These are phyloP conservation scores for Rhododendron ovatum DNA, from an alignment of 148 eudicot genomes.

Conservation along the genomic window DNA sequence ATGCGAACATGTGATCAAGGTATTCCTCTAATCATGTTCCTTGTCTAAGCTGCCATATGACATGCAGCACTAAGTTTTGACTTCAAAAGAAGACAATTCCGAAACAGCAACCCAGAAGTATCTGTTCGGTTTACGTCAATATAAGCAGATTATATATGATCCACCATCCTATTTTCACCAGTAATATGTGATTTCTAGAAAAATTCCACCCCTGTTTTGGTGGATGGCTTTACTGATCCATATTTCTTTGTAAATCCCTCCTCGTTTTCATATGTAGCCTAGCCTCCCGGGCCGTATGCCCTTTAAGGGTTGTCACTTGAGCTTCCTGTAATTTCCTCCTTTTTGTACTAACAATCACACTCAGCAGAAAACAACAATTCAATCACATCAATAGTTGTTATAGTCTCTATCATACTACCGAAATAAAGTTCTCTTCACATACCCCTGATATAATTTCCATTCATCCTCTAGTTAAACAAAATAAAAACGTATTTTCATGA, in stretches of 20 bases:
- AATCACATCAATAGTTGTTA: background rate
- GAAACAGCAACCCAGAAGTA: background rate
- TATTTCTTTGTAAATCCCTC: background rate
- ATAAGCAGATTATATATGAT: background rate
- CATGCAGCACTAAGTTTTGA: background rate
- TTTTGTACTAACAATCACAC: too few relatives aligned
- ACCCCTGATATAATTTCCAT: background rate
- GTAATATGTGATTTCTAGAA: background rate
- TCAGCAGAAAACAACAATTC: background rate
- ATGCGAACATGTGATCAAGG: background rate
- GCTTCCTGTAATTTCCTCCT: too few relatives aligned
- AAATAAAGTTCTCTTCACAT: background rate
- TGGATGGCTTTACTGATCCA: background rate
- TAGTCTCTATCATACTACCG: background rate
- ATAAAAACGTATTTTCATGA: too few relatives aligned
- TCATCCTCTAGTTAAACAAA: background rate
- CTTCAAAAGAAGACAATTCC: background rate
- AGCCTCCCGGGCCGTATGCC: background rate
- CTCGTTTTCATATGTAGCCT: background rate
- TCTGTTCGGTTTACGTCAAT: background rate
- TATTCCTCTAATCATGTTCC: background rate
- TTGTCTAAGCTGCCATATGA: background rate
- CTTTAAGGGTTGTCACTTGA: background rate
- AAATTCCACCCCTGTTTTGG: background rate
- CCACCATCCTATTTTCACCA: background rate